Percentiles rank a stretch among this genome's conserved stretches.
Evolutionary conservation across 768 basidiomycete species (phyloP).

Genomic region (Calocybe gangraenosa): DNA sequence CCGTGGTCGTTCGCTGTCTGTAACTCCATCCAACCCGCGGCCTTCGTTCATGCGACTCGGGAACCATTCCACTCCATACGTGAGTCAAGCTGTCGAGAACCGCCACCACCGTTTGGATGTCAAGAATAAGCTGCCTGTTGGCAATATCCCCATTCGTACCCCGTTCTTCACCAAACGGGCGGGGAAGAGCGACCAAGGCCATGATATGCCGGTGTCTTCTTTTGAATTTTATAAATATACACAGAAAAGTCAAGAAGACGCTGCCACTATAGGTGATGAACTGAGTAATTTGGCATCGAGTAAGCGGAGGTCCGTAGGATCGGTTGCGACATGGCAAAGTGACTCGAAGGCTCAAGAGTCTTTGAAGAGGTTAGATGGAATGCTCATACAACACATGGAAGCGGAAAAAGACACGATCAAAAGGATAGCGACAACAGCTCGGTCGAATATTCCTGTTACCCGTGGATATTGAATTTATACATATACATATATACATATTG

Average conservation of each 20-base stretch:
- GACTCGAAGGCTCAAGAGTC: slow-evolving; percentile 51
- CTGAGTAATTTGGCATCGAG: slow-evolving; percentile 11
- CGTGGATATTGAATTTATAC: slow-evolving; percentile 13
- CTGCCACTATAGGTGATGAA: slow-evolving; percentile 4
- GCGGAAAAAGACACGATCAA: slow-evolving; percentile 77
- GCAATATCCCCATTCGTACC: slow-evolving; percentile 39
- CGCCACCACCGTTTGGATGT: slow-evolving; percentile 26
- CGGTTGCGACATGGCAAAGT: slow-evolving; percentile 28
- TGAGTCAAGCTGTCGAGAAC: slow-evolving; percentile 37
- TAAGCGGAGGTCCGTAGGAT: slow-evolving; percentile 25
- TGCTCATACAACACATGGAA: slow-evolving; percentile 81
- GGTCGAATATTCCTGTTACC: slow-evolving; percentile 19
- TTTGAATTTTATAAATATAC: slow-evolving; percentile 46
- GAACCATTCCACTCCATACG: slow-evolving; percentile 67
- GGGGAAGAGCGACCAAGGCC: slow-evolving; percentile 32
- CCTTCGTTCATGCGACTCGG: slow-evolving; percentile 59
- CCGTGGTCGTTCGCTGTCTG: slow-evolving; percentile 35
- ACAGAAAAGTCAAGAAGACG: slow-evolving; percentile 31
- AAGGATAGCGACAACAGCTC: slow-evolving; percentile 56
- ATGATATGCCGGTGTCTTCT: slow-evolving; percentile 32
- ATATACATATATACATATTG: background rate
- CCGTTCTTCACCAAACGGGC: slow-evolving; percentile 47
- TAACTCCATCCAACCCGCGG: slow-evolving; percentile 25
- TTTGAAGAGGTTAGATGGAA: slow-evolving; percentile 65
- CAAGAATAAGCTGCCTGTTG: slow-evolving; percentile 45